A percentile compares a stretch with the other conserved stretches of the same genome.
Evolutionary conservation across 257 asterid genomes (phyloP).

Genomic region (Jacaranda mimosifolia): DNA sequence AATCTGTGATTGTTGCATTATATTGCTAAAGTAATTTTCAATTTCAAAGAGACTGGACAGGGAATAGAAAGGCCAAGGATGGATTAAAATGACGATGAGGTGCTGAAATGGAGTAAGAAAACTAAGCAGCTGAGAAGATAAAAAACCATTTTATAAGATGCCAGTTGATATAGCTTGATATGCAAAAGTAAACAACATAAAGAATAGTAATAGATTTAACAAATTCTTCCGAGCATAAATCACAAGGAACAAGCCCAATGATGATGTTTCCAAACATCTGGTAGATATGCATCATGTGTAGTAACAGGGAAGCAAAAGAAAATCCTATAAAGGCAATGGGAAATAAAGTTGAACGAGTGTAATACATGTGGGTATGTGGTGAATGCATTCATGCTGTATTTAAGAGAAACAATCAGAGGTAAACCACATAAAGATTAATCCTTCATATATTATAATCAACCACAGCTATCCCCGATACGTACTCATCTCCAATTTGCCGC

Average conservation of each 20-base stretch:
- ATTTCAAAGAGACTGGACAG: not conserved
- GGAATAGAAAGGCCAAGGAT: not conserved
- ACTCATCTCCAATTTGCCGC: conserved; percentile 97
- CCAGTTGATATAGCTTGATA: not conserved
- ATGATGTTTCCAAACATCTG: not conserved
- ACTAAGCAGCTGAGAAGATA: not conserved
- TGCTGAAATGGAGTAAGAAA: not conserved
- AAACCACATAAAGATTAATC: not conserved
- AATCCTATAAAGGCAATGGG: not conserved
- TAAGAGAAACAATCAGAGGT: conserved; percentile 6
- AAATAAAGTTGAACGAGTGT: not conserved
- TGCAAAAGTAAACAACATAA: not conserved
- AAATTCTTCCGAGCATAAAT: not conserved
- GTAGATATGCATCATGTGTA: conserved; percentile 2
- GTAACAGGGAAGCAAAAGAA: not conserved
- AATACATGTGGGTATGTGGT: not conserved
- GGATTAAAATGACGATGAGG: not conserved
- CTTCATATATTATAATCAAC: conserved; percentile 2
- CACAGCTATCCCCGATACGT: conserved; percentile 43
- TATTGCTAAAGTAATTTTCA: not conserved
- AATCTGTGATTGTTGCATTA: not conserved
- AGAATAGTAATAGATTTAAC: not conserved
- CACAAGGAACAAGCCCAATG: not conserved
- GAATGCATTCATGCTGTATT: not conserved
- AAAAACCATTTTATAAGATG: conserved; percentile 12